phyloP scores from a whole-genome alignment of 805 yeast species.

The Starmera dryadoides region DNA sequence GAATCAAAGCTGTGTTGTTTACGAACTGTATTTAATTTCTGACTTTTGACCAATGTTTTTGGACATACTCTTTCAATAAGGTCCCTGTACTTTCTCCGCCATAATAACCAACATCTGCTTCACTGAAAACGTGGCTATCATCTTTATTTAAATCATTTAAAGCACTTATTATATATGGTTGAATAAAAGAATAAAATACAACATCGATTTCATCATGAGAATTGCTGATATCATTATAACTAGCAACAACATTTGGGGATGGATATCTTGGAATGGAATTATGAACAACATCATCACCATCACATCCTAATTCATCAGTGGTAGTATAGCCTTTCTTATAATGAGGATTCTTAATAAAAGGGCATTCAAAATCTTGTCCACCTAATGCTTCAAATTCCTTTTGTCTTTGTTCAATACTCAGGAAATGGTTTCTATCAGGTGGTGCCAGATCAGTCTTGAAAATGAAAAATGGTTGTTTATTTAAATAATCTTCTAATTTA shows the following conservation, averaged over 20 bases:
- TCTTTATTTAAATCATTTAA: conserved; percentile 23
- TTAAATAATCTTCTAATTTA: conserved; percentile 46
- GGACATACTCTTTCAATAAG: conserved; percentile 34
- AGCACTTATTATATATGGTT: conserved; percentile 41
- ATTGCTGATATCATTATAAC: conserved; percentile 26
- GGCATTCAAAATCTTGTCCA: conserved; percentile 5
- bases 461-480: conserved; percentile 39
- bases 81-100: conserved; percentile 37
- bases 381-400: not conserved
- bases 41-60: conserved; percentile 28
- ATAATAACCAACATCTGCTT: conserved; percentile 28
- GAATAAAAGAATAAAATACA: conserved; percentile 73
- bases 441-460: conserved; percentile 8
- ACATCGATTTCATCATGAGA: conserved; percentile 39
- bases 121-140: conserved; percentile 20
- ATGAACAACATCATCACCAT: conserved; percentile 84
- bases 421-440: conserved; percentile 7
- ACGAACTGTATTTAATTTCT: too few relatives aligned
- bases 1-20: too few relatives aligned
- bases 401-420: not conserved
- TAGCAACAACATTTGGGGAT: conserved; percentile 75
- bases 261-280: conserved; percentile 47
- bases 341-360: conserved; percentile 7
- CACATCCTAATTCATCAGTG: conserved; percentile 71
- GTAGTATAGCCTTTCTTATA: conserved; percentile 72